A percentile compares a stretch with the other conserved stretches of the same genome.
These are phyloP conservation scores for Mortierella sp. DNA, from an alignment of 371 early-diverging fungal genomes.

Conservation along the genomic window DNA sequence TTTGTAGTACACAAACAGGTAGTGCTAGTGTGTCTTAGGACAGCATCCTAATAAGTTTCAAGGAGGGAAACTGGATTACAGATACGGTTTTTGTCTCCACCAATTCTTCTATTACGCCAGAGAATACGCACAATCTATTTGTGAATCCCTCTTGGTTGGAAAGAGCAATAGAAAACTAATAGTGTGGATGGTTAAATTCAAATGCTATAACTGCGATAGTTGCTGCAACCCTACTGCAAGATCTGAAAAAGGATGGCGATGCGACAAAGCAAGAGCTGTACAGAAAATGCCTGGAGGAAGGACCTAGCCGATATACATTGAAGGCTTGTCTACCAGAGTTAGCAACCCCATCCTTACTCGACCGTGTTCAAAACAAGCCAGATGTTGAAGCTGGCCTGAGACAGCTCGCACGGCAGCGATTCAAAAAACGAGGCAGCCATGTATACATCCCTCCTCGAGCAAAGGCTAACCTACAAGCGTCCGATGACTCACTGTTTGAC, in stretches of 20 bases:
- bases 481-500: neutral
- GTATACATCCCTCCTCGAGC: neutral
- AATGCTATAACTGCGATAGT: too few species aligned
- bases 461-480: neutral
- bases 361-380: neutral
- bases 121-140: neutral
- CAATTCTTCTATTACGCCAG: neutral
- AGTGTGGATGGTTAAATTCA: too few species aligned
- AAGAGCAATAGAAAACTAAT: neutral
- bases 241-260: neutral
- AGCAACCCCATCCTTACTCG: neutral
- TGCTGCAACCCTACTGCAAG: neutral
- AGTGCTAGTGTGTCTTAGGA: too few species aligned
- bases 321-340: neutral
- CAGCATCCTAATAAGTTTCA: too few species aligned
- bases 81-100: too few species aligned
- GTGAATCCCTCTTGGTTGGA: neutral
- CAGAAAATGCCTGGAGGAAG: neutral
- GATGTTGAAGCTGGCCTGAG: neutral
- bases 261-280: neutral
- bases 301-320: conserved; percentile 1
- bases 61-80: too few species aligned
- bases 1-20: too few species aligned
- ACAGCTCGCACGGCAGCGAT: neutral
- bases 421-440: neutral